These are phyloP conservation scores for Potentilla sterilis DNA, from an alignment of 306 rosid genomes.

Conservation along the genomic window DNA sequence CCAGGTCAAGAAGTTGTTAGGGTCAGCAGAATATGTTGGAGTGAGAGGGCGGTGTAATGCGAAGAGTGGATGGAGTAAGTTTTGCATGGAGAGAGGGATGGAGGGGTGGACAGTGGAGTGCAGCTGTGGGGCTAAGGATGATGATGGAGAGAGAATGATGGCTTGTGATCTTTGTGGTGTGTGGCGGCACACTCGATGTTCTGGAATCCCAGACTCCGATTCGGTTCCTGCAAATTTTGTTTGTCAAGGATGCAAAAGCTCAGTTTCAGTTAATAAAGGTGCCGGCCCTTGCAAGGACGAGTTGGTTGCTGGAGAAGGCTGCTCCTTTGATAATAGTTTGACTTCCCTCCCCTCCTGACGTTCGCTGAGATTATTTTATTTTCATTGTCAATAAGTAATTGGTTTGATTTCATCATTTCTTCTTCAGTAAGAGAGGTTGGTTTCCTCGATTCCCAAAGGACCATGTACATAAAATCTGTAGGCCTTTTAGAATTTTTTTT, in stretches of 20 bases:
- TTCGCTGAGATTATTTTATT: conserved; percentile 20
- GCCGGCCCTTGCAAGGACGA: conserved; percentile 53
- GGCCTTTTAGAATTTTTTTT: background rate
- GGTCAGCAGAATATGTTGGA: conserved; percentile 44
- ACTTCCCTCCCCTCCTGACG: conserved; percentile 44
- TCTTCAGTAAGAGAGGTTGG: background rate
- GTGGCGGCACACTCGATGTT: conserved; percentile 90
- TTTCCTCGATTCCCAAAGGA: background rate
- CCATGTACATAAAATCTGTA: background rate
- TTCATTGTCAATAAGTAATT: background rate
- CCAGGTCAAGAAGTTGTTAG: conserved; percentile 57
- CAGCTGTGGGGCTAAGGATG: conserved; percentile 86
- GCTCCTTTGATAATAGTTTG: conserved; percentile 40
- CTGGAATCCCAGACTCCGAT: conserved; percentile 62
- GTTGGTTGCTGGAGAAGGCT: conserved; percentile 30
- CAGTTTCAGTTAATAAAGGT: conserved; percentile 26
- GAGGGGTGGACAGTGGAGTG: conserved; percentile 98
- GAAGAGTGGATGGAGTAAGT: conserved; percentile 62
- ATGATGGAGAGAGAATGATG: conserved; percentile 96
- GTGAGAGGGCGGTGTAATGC: conserved; percentile 68
- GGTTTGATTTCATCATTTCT: background rate
- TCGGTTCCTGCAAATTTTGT: conserved; percentile 70
- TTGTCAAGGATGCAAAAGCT: conserved; percentile 59
- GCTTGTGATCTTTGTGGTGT: conserved; percentile 86
- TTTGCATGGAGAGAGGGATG: conserved; percentile 82